Conservation (phyloP, 164 flowering plant species). For the Chimonanthus praecox region DNA sequence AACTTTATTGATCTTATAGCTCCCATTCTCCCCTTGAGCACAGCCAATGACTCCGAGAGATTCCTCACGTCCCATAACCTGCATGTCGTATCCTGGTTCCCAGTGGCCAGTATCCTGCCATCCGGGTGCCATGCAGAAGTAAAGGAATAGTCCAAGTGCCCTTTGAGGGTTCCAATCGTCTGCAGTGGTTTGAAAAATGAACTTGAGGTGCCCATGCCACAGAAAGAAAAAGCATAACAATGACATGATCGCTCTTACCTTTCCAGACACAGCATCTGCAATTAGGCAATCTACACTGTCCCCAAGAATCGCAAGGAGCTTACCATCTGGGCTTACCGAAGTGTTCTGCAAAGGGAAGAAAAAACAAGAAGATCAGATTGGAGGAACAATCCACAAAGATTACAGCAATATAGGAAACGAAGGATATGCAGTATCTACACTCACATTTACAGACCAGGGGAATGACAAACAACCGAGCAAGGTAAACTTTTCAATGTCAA, state of each 20-base stretch:
- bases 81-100: constrained; percentile 92
- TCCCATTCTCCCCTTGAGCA: constrained; percentile 84
- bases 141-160: constrained; percentile 86
- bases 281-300: constrained; percentile 71
- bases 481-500: constrained; percentile 53
- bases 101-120: constrained; percentile 77
- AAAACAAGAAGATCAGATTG: background rate
- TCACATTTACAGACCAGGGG: constrained; percentile 92
- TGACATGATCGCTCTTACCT: constrained; percentile 26
- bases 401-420: no score
- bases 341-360: constrained; percentile 45
- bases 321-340: constrained; percentile 76
- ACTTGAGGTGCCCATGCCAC: background rate
- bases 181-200: constrained; percentile 12
- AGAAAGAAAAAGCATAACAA: no score
- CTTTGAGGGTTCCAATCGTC: constrained; percentile 51
- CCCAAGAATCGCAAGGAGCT: constrained; percentile 77
- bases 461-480: constrained; percentile 43
- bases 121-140: constrained; percentile 95
- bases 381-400: background rate
- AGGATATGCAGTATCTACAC: constrained; percentile 10
- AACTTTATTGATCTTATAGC: constrained; percentile 75
- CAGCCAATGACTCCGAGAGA: constrained; percentile 51
- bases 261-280: constrained; percentile 73
- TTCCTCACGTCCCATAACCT: constrained; percentile 94